Evolutionary conservation across 805 yeast genomes (phyloP).

Genomic region (Candida caryicola): DNA sequence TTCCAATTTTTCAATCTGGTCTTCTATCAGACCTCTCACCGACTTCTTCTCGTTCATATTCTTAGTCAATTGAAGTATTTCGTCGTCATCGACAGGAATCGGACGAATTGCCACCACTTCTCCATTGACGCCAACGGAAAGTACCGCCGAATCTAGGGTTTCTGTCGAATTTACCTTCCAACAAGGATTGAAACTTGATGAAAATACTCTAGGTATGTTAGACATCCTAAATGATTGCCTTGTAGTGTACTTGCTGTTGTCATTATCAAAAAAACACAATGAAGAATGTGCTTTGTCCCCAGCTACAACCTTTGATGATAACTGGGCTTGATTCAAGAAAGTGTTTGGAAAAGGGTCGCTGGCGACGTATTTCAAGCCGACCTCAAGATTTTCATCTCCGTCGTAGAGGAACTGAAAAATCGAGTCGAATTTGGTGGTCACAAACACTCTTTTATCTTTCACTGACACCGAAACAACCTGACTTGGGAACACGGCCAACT

Average conservation of each 20-base stretch:
- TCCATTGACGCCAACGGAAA: constrained; percentile 39
- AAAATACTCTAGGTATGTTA: constrained; percentile 33
- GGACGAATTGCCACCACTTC: constrained; percentile 25
- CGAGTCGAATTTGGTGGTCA: constrained; percentile 37
- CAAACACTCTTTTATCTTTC: constrained; percentile 17
- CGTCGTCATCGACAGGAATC: constrained; percentile 11
- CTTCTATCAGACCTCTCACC: constrained; percentile 10
- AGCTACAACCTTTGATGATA: constrained; percentile 22
- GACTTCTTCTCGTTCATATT: constrained; percentile 9
- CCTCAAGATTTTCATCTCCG: constrained; percentile 3
- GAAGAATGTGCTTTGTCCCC: constrained; percentile 38
- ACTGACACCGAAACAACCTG: constrained; percentile 25
- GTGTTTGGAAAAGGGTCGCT: constrained; percentile 35
- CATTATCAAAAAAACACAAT: constrained; percentile 22
- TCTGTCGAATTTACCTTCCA: constrained; percentile 17
- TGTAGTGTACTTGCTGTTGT: constrained; percentile 5
- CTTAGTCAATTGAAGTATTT: constrained; percentile 13
- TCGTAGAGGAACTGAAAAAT: constrained; percentile 24
- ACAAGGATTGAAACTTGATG: constrained; percentile 17
- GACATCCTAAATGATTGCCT: constrained; percentile 20
- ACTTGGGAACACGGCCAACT: constrained; percentile 28
- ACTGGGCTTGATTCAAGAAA: constrained; percentile 27
- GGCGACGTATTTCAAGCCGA: constrained; percentile 13
- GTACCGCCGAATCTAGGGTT: constrained; percentile 9
- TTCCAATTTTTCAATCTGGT: constrained; percentile 20